phyloP scores from a whole-genome alignment of 2,329 filamentous ascomycete species.

The Colletotrichum tabaci region DNA sequence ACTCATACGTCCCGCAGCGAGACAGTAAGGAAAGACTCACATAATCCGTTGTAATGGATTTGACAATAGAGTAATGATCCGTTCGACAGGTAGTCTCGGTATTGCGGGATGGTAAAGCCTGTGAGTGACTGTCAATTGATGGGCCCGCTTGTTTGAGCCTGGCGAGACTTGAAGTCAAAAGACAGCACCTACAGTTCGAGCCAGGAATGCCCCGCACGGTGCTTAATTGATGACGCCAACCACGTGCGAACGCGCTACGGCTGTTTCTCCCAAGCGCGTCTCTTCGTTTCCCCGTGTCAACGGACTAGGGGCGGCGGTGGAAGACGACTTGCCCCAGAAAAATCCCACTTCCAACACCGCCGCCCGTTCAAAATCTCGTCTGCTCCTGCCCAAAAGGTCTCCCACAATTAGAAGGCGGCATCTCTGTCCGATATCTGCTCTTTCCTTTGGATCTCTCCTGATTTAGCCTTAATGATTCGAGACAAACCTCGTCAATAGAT shows the following conservation, averaged over 20 bases:
- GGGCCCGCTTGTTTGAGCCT: slow-evolving; percentile 22
- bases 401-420: slow-evolving; percentile 13
- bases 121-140: not conserved
- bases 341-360: slow-evolving; percentile 31
- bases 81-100: not conserved
- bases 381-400: slow-evolving; percentile 23
- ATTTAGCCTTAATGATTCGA: not conserved
- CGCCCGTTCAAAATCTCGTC: slow-evolving; percentile 36
- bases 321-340: slow-evolving; percentile 38
- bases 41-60: not conserved
- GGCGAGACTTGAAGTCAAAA: slow-evolving; percentile 33
- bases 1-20: not conserved
- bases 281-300: slow-evolving; percentile 35
- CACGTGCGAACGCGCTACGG: slow-evolving; percentile 40
- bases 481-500: not conserved
- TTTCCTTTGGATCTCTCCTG: slow-evolving; percentile 3
- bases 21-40: not conserved
- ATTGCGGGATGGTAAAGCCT: slow-evolving; percentile 7
- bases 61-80: not conserved
- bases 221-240: slow-evolving; percentile 41
- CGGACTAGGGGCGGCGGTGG: slow-evolving; percentile 22
- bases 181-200: slow-evolving; percentile 23
- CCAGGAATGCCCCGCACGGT: not conserved
- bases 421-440: slow-evolving; percentile 18
- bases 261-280: slow-evolving; percentile 35